Percentiles rank a stretch among this genome's conserved stretches.
These are phyloP conservation scores for Chrysoporthe austroafricana DNA, from an alignment of 2,329 filamentous ascomycete genomes.

Conservation along the genomic window DNA sequence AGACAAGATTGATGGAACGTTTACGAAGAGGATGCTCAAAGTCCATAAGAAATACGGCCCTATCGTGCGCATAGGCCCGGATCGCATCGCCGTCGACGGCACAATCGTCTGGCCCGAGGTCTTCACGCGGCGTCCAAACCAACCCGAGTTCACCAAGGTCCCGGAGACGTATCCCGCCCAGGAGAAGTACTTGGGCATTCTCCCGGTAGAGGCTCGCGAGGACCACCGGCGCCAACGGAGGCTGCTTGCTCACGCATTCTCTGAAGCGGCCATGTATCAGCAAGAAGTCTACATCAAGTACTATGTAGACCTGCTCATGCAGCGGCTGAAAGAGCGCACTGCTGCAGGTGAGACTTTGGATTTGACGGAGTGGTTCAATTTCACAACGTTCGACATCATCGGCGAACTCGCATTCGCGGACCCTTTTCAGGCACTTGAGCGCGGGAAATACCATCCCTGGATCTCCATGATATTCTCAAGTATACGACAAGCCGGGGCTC, in stretches of 20 bases:
- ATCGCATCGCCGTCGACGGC: constrained; percentile 14
- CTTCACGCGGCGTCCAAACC: constrained; percentile 9
- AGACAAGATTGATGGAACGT: constrained; percentile 30
- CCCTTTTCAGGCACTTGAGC: constrained; percentile 41
- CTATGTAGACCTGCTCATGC: constrained; percentile 7
- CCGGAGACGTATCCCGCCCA: not conserved
- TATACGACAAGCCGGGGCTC: not conserved
- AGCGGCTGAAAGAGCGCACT: constrained; percentile 19
- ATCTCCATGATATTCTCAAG: constrained; percentile 14
- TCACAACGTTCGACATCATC: constrained; percentile 41
- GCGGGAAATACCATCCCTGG: constrained; percentile 37
- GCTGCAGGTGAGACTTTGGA: constrained; percentile 32
- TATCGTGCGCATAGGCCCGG: constrained; percentile 16
- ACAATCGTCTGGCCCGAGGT: constrained; percentile 13
- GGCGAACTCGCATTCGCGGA: constrained; percentile 45
- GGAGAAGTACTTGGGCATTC: constrained; percentile 8
- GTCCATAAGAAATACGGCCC: constrained; percentile 19
- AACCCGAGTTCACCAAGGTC: constrained; percentile 15
- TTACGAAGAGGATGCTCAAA: not conserved
- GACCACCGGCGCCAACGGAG: constrained; percentile 14
- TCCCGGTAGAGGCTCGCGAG: constrained; percentile 2
- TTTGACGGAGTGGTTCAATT: constrained; percentile 41
- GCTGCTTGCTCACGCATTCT: constrained; percentile 18
- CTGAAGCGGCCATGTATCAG: constrained; percentile 7
- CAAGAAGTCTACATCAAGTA: constrained; percentile 14